Conservation (phyloP, 768 basidiomycete genomes). For the Boletus fagicola region DNA sequence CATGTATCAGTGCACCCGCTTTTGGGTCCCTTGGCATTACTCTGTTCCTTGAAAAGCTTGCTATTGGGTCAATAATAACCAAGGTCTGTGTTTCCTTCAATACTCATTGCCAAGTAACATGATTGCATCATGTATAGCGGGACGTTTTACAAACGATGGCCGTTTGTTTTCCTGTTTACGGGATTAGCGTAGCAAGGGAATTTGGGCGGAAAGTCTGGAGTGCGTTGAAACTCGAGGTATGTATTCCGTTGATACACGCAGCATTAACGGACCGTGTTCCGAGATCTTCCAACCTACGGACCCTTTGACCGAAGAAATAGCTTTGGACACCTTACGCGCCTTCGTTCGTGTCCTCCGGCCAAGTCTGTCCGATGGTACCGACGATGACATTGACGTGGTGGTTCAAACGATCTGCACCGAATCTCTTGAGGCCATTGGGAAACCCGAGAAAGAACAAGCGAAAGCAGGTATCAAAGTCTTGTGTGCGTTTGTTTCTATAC, state of each 20-base stretch:
- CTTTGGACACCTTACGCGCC: conserved; percentile 65
- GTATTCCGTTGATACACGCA: background rate
- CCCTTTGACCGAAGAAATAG: conserved; percentile 64
- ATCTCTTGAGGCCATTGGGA: conserved; percentile 73
- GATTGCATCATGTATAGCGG: conserved; percentile 47
- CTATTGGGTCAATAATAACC: conserved; percentile 72
- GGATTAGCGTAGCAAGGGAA: conserved; percentile 54
- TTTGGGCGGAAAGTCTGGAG: conserved; percentile 85
- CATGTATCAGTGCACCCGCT: conserved; percentile 70
- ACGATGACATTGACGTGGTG: conserved; percentile 48
- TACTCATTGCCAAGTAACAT: background rate
- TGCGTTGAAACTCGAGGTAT: conserved; percentile 83
- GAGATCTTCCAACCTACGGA: conserved; percentile 96
- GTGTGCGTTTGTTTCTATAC: conserved; percentile 72
- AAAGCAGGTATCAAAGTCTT: conserved; percentile 84
- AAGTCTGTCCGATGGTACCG: conserved; percentile 36
- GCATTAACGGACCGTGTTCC: background rate
- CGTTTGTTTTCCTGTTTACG: conserved; percentile 82
- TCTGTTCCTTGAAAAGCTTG: conserved; percentile 88
- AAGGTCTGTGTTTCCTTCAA: conserved; percentile 53
- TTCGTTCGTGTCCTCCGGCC: conserved; percentile 76
- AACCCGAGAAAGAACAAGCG: conserved; percentile 94
- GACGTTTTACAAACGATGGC: conserved; percentile 82
- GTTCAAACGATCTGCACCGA: conserved; percentile 77
- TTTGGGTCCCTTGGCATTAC: conserved; percentile 86